phyloP scores from a whole-genome alignment of 306 rosid species.

The Casuarina cunninghamiana region DNA sequence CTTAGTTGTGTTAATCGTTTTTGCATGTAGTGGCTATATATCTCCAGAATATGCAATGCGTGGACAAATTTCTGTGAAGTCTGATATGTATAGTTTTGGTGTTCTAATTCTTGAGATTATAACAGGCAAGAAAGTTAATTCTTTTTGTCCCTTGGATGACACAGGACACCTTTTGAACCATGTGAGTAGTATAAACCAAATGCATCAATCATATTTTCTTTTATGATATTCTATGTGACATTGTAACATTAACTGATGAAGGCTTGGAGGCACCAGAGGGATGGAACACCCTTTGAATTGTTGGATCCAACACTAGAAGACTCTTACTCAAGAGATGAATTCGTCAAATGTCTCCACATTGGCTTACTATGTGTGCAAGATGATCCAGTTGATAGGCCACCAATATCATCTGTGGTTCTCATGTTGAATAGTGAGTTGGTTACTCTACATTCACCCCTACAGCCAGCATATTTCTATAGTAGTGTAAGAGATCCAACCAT shows the following conservation, averaged over 20 bases:
- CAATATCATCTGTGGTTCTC: slow-evolving; percentile 42
- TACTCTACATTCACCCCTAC: slow-evolving; percentile 35
- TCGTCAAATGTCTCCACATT: slow-evolving; percentile 53
- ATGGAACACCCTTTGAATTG: slow-evolving; percentile 4
- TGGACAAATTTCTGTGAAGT: slow-evolving; percentile 28
- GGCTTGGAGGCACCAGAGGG: slow-evolving; percentile 14
- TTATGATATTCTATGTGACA: no score
- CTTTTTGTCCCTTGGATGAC: background rate
- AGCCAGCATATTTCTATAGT: slow-evolving; percentile 36
- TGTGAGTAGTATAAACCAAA: background rate
- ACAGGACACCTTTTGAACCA: background rate
- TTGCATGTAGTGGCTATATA: slow-evolving; percentile 38
- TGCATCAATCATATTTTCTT: no score
- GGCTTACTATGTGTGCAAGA: slow-evolving; percentile 55
- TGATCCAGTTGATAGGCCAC: slow-evolving; percentile 44
- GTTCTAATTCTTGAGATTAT: slow-evolving; percentile 18
- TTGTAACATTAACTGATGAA: slow-evolving; percentile 5
- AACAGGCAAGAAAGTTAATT: background rate
- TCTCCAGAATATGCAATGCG: slow-evolving; percentile 47
- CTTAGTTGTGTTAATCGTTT: background rate
- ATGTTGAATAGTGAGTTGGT: slow-evolving; percentile 47
- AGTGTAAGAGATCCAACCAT: slow-evolving; percentile 28
- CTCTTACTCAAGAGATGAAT: slow-evolving; percentile 50
- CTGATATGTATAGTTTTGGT: slow-evolving; percentile 44
- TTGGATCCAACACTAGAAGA: slow-evolving; percentile 19